Evolutionary conservation across 495 filamentous ascomycete species (phyloP).

Genomic region (Cercophora scortea): DNA sequence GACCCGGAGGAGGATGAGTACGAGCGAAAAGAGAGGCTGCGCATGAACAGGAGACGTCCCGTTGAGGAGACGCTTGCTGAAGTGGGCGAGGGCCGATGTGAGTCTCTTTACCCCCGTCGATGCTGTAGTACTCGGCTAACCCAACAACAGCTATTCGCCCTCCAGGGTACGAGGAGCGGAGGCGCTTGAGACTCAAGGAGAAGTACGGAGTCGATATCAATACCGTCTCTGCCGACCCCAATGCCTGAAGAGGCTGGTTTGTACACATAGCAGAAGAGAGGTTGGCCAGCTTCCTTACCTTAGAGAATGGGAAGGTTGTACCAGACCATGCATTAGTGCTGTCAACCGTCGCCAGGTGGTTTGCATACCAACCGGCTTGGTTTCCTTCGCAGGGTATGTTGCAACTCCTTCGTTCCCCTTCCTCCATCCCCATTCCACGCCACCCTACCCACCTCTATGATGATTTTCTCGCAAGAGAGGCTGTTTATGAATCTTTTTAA

Average conservation of each 20-base stretch:
- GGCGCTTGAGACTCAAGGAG: conserved; percentile 75
- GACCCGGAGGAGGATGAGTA: conserved; percentile 67
- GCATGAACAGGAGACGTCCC: conserved; percentile 66
- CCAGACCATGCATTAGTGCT: not conserved
- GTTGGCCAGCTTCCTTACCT: not conserved
- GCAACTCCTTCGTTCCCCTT: not conserved
- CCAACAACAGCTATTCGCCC: conserved; percentile 61
- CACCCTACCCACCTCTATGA: not conserved
- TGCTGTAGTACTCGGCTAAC: conserved; percentile 17
- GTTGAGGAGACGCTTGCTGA: conserved; percentile 75
- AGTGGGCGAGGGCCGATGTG: conserved; percentile 87
- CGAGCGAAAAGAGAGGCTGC: conserved; percentile 65
- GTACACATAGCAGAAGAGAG: conserved; percentile 15
- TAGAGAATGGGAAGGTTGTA: not conserved
- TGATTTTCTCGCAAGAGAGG: not conserved
- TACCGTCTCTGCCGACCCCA: conserved; percentile 35
- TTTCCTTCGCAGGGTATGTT: not conserved
- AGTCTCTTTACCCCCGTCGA: conserved; percentile 9
- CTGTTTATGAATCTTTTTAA: not conserved
- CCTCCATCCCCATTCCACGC: not conserved
- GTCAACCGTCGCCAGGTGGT: not conserved
- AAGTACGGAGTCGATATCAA: conserved; percentile 83
- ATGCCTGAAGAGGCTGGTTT: conserved; percentile 12
- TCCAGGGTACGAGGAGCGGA: conserved; percentile 80
- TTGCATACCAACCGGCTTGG: not conserved